Evolutionary conservation across 2,329 filamentous ascomycete species (phyloP), one percentile per base, ranked within the genome.

Genomic region (Venturia aucupariae): DNA sequence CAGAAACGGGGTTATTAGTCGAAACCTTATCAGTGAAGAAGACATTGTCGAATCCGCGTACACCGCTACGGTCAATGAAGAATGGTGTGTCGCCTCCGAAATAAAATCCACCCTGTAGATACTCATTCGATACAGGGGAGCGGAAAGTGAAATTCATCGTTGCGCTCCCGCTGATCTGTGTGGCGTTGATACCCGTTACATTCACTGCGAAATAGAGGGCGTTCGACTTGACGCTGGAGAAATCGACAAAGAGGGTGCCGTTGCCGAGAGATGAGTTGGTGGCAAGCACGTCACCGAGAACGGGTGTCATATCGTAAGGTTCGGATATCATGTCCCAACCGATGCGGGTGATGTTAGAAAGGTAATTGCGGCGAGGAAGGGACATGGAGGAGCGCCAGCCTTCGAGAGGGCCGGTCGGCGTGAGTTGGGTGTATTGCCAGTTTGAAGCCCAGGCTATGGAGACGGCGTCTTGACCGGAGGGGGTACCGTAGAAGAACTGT

Each of bases 391-490:
- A 79, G 24, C 82, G 76, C 79, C 81, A 86, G 35, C 79, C 77
- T 68, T 86, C 81, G 6, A 71, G 69, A 3, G 76, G 71, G 0
- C 79, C 82, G 0, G 83, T 85, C 0, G 84, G 84, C 0, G 84
- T 81, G 2, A 75, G 66, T 65, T 81, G 74, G 0, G 79, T 76
- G 71, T 87, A 86, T 70, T 86, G 79, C 80, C 83, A 86, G 67
- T 86, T 86, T 64, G 77, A 81, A 0, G 81, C 81, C 84, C 84
- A 86, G 11, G 78, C 80, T 5, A 86, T 77, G 46, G 75, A 80
- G 62, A 85, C 70, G 48, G 78, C 76, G 39, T 76, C 72, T 64
- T 71, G 69, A 7, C 69, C 75, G 2, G 74, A 74, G 0, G 78
- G 70, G 54, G 77, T 70, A 4, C 77, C 77, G 61, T 79, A 78